Evolutionary conservation across 441 rosid genomes (phyloP).

Genomic region (Aquilaria agallochum): DNA sequence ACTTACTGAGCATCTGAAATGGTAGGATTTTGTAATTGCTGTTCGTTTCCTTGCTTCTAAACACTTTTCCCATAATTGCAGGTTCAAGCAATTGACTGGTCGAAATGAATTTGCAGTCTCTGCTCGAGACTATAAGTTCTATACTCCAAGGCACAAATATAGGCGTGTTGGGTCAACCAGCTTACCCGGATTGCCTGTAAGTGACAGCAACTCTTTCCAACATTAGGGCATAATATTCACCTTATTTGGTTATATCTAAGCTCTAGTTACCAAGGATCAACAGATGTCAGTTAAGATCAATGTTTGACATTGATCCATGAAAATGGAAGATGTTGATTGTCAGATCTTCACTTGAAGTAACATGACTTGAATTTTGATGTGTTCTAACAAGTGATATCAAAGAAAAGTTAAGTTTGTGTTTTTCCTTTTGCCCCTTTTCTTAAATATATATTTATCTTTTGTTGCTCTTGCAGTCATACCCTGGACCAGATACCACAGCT

Average conservation of each 20-base stretch:
- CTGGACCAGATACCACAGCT: slow-evolving; percentile 47
- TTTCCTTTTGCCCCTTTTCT: no score
- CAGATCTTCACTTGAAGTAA: no score
- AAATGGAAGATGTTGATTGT: no score
- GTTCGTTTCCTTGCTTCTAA: slow-evolving; percentile 12
- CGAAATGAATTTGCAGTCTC: slow-evolving; percentile 74
- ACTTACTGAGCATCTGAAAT: not conserved
- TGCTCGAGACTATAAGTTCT: slow-evolving; percentile 76
- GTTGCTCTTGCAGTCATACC: slow-evolving; percentile 43
- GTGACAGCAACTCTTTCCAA: slow-evolving; percentile 14
- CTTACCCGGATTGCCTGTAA: slow-evolving; percentile 65
- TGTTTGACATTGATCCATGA: no score
- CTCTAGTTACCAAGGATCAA: no score
- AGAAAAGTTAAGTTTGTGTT: no score
- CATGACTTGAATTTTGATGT: no score
- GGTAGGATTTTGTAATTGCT: not conserved
- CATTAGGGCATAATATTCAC: not conserved
- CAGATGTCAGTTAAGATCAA: no score
- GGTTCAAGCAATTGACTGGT: slow-evolving; percentile 89
- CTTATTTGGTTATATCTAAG: not conserved
- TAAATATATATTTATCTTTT: slow-evolving; percentile 9
- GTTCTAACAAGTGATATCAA: no score
- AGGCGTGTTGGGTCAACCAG: slow-evolving; percentile 51
- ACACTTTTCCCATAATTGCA: slow-evolving; percentile 27
- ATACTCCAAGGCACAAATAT: slow-evolving; percentile 88